phyloP scores from a whole-genome alignment of 2,329 filamentous ascomycete genomes.

The Beauveria bassiana region DNA sequence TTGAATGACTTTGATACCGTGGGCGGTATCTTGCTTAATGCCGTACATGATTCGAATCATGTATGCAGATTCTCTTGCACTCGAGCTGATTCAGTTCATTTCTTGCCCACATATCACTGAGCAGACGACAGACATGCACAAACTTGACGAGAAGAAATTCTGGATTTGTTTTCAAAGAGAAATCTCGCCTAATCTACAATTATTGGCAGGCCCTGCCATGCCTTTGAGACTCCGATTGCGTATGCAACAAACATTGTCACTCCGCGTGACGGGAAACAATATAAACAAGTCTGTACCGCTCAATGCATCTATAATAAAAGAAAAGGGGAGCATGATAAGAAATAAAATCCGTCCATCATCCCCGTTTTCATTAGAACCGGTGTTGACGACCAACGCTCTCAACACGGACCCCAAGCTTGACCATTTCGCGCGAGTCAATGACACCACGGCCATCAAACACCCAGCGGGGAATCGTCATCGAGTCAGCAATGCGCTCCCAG shows the following conservation, averaged over 20 bases:
- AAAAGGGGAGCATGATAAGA: not conserved
- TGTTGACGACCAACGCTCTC: conserved; percentile 45
- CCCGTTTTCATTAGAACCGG: conserved; percentile 25
- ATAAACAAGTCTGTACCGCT: not conserved
- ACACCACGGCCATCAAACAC: conserved; percentile 51
- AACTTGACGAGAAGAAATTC: not conserved
- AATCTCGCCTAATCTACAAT: not conserved
- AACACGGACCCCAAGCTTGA: conserved; percentile 42
- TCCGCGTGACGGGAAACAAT: not conserved
- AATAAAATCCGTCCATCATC: not conserved
- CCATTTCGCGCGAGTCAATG: conserved; percentile 40
- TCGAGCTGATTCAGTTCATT: not conserved
- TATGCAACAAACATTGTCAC: not conserved
- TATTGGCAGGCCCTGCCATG: not conserved
- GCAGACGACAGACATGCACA: not conserved
- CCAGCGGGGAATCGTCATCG: conserved; percentile 47
- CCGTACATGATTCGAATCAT: no score
- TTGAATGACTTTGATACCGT: conserved; percentile 11
- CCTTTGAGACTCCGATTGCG: not conserved
- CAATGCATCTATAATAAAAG: not conserved
- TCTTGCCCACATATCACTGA: not conserved
- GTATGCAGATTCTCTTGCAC: no score
- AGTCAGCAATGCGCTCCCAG: conserved; percentile 41
- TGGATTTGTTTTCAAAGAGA: not conserved
- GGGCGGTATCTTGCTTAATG: not conserved